phyloP scores from a whole-genome alignment of 208 protist genomes.

The Acanthamoeba royreba region DNA sequence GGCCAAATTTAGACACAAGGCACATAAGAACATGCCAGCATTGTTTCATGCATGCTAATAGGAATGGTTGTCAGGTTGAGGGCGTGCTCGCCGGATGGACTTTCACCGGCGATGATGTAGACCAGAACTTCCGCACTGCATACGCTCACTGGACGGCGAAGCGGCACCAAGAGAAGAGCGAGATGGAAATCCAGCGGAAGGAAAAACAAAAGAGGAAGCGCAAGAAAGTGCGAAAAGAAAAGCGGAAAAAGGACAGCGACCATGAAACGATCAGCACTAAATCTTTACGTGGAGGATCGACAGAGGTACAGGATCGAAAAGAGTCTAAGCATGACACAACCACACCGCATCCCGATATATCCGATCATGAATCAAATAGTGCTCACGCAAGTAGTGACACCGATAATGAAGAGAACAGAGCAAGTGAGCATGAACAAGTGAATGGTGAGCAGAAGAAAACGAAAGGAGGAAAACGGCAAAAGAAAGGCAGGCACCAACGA shows the following conservation, averaged over 20 bases:
- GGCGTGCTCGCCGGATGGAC: conserved; percentile 18
- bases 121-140: not conserved
- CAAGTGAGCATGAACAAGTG: too few species aligned
- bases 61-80: not conserved
- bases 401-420: too few species aligned
- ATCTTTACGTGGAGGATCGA: too few species aligned
- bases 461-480: not conserved
- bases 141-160: not conserved
- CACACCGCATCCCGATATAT: too few species aligned
- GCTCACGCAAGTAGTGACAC: too few species aligned
- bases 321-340: too few species aligned
- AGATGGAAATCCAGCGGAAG: not conserved
- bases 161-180: not conserved
- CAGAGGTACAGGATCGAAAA: too few species aligned
- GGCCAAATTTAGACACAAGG: conserved; percentile 13
- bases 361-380: too few species aligned
- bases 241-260: not conserved
- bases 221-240: not conserved
- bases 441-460: not conserved
- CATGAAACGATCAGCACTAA: too few species aligned
- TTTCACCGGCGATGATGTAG: not conserved
- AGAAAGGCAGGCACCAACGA: not conserved
- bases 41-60: not conserved
- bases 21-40: too few species aligned
- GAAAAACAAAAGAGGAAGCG: not conserved